Evolutionary conservation across 129 eudicot genomes (phyloP).

Genomic region (Chrysanthemum seticuspe): DNA sequence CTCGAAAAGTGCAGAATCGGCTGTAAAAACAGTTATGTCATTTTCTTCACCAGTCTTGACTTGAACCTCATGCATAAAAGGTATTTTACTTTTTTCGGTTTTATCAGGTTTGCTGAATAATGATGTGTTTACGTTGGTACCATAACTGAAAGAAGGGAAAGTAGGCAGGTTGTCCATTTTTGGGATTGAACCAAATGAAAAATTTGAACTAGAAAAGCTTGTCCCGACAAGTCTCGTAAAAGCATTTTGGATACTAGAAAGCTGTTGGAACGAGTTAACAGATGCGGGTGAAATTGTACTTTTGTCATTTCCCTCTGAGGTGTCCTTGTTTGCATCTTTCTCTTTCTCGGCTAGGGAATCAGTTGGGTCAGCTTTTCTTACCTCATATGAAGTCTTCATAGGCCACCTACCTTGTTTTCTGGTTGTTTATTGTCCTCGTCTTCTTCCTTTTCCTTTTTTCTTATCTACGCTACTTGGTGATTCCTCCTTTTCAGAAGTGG

Average conservation of each 20-base stretch:
- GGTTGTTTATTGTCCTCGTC: constrained; percentile 32
- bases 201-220: constrained; percentile 72
- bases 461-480: constrained; percentile 23
- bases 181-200: constrained; percentile 70
- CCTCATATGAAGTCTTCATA: too few relatives aligned
- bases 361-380: too few relatives aligned
- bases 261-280: constrained; percentile 72
- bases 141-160: constrained; percentile 45
- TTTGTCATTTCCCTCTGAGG: too few relatives aligned
- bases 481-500: constrained; percentile 24
- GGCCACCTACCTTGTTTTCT: constrained; percentile 5
- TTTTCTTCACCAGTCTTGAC: constrained; percentile 93
- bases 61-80: constrained; percentile 76
- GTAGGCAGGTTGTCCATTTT: constrained; percentile 43
- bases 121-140: constrained; percentile 53
- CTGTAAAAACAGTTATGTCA: constrained; percentile 65
- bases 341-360: too few relatives aligned
- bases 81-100: constrained; percentile 46
- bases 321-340: too few relatives aligned
- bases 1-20: constrained; percentile 76
- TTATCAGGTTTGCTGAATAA: constrained; percentile 49
- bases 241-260: constrained; percentile 86
- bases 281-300: too few relatives aligned
- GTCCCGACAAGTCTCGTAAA: constrained; percentile 84
- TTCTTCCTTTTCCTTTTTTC: constrained; percentile 17